A percentile compares a stretch with the other conserved stretches of the same genome.
These are phyloP conservation scores for Oleoguttula mirabilis DNA, from an alignment of 495 filamentous ascomycete species.

Conservation along the genomic window DNA sequence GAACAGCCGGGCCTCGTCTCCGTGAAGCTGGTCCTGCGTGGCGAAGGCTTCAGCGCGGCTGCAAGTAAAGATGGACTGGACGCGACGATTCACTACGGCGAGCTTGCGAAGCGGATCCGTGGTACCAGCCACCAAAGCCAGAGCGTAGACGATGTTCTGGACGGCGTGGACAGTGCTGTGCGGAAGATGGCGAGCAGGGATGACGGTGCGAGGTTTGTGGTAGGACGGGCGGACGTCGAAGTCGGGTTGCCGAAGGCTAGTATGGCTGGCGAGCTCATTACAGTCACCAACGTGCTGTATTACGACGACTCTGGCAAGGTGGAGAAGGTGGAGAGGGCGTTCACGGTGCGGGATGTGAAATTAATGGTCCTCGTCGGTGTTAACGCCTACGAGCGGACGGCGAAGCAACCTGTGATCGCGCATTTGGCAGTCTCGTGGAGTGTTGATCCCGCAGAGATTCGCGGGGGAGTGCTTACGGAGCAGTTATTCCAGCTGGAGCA, in stretches of 20 bases:
- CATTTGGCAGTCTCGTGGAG: too few relatives aligned
- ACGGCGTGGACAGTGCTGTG: not conserved
- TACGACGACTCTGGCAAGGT: conserved; percentile 2
- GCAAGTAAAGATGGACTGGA: conserved; percentile 38
- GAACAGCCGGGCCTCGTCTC: conserved; percentile 45
- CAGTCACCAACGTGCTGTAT: not conserved
- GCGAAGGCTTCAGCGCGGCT: conserved; percentile 35
- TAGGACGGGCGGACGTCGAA: conserved; percentile 12
- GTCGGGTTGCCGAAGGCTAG: conserved; percentile 26
- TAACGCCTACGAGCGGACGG: conserved; percentile 44
- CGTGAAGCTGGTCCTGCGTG: conserved; percentile 35
- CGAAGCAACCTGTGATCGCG: conserved; percentile 47
- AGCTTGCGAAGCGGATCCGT: conserved; percentile 40
- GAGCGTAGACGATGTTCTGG: not conserved
- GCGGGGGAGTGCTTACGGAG: too few relatives aligned
- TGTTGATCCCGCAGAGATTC: not conserved
- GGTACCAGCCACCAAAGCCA: not conserved
- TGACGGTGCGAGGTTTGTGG: not conserved
- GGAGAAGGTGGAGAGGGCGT: conserved; percentile 13
- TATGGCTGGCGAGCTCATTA: conserved; percentile 26
- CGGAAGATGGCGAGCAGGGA: conserved; percentile 2
- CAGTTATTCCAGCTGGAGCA: conserved; percentile 33
- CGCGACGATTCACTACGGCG: conserved; percentile 52
- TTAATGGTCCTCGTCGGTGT: conserved; percentile 50
- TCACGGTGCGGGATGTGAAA: conserved; percentile 34